phyloP scores from a whole-genome alignment of 1,284 basidiomycete species.

The Rhodofomes roseus region DNA sequence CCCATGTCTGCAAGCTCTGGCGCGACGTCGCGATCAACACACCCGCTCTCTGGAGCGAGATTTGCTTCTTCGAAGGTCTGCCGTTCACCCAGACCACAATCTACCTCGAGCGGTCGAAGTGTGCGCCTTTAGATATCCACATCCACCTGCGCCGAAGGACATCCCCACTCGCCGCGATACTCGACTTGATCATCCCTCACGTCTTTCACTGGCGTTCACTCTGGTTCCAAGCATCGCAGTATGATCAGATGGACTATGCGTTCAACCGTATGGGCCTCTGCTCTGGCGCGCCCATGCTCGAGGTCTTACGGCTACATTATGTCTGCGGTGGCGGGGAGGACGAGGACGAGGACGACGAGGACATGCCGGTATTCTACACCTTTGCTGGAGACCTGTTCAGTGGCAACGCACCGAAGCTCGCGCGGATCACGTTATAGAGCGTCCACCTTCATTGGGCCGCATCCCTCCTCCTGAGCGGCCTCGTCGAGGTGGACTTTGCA shows the following conservation, averaged over 20 bases:
- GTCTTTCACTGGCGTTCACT: too few species aligned
- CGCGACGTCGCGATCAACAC: conserved; percentile 27
- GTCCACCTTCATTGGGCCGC: conserved; percentile 57
- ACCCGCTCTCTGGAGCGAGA: conserved; percentile 32
- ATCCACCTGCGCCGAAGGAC: conserved; percentile 14
- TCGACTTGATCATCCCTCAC: too few species aligned
- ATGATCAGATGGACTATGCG: too few species aligned
- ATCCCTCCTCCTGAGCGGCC: conserved; percentile 40
- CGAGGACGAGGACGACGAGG: too few species aligned
- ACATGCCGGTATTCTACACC: too few species aligned
- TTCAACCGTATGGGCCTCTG: conserved; percentile 38
- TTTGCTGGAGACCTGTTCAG: too few species aligned
- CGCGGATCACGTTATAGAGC: conserved; percentile 51
- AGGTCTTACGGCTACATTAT: conserved; percentile 57
- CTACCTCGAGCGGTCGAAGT: conserved; percentile 40
- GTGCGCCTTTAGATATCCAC: conserved; percentile 33
- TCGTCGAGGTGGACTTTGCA: conserved; percentile 41
- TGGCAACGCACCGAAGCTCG: conserved; percentile 43
- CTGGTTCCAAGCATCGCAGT: too few species aligned
- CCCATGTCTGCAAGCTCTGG: conserved; percentile 39
- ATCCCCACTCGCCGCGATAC: too few species aligned
- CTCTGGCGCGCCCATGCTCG: conserved; percentile 47
- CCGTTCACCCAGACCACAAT: conserved; percentile 42
- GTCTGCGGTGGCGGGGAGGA: conserved; percentile 35
- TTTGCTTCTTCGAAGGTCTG: conserved; percentile 40